Conservation (phyloP, 768 basidiomycete genomes). For the Leccinum disarticulatum region DNA sequence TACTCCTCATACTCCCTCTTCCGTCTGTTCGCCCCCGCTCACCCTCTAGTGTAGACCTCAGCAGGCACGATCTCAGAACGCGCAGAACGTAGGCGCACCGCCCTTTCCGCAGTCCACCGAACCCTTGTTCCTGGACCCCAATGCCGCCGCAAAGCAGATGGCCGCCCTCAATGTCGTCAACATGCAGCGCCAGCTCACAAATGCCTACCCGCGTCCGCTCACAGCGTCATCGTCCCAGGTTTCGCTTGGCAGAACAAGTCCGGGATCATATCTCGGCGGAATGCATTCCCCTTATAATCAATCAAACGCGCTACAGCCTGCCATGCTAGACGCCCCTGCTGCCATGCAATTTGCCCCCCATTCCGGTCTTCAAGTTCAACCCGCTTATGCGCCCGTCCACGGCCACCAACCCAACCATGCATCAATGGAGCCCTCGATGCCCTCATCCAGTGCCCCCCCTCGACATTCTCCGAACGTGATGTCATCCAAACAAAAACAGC, state of each 20-base stretch:
- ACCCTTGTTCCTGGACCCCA: conserved; percentile 59
- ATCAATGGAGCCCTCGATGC: conserved; percentile 48
- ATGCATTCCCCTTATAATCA: conserved; percentile 38
- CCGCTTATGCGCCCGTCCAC: conserved; percentile 41
- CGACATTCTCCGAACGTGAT: conserved; percentile 37
- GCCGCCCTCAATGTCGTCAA: conserved; percentile 68
- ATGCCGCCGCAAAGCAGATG: conserved; percentile 76
- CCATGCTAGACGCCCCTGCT: conserved; percentile 39
- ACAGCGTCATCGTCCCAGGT: conserved; percentile 37
- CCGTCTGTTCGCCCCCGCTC: not conserved
- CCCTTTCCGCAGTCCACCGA: conserved; percentile 30
- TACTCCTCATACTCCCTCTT: not conserved
- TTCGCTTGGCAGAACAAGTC: conserved; percentile 55
- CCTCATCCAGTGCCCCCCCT: conserved; percentile 36
- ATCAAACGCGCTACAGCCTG: conserved; percentile 35
- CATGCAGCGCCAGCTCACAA: conserved; percentile 48
- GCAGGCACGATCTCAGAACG: conserved; percentile 29
- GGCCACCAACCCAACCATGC: conserved; percentile 33
- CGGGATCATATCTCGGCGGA: conserved; percentile 69
- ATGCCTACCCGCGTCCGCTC: conserved; percentile 49
- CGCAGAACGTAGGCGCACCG: conserved; percentile 16
- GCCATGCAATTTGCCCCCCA: conserved; percentile 45
- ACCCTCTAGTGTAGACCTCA: conserved; percentile 40
- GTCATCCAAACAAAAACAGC: conserved; percentile 53
- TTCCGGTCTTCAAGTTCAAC: conserved; percentile 41